Conservation (phyloP, 768 basidiomycete genomes). For the Boletus coccyginus region DNA sequence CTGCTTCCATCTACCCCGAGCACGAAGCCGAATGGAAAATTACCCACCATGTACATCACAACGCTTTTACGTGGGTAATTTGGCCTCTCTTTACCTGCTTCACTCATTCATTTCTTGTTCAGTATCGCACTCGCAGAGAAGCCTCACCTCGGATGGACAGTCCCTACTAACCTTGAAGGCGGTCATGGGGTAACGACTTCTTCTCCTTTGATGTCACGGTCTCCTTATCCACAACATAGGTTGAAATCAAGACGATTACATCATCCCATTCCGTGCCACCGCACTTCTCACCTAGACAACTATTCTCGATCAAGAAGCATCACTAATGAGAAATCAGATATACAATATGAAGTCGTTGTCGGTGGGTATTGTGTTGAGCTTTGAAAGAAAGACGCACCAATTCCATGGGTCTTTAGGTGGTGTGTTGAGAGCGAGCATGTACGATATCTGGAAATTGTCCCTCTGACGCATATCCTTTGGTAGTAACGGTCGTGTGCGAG, state of each 20-base stretch:
- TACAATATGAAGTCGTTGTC: not conserved
- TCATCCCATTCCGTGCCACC: accelerated
- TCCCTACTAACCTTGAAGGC: not conserved
- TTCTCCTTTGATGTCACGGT: not conserved
- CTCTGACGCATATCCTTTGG: too few relatives aligned
- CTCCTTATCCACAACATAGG: not conserved
- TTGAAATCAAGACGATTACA: not conserved
- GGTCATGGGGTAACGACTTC: not conserved
- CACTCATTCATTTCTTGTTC: not conserved
- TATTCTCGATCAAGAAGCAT: not conserved
- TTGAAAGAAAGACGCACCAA: too few relatives aligned
- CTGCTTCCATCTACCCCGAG: not conserved
- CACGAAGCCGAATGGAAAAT: not conserved
- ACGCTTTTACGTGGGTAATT: not conserved
- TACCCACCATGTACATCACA: accelerated
- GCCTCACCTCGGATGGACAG: not conserved
- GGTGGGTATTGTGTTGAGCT: not conserved
- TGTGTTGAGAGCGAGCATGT: too few relatives aligned
- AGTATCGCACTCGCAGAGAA: not conserved
- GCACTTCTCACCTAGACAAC: not conserved
- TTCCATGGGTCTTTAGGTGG: too few relatives aligned
- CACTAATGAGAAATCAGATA: not conserved
- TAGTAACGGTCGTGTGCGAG: too few relatives aligned
- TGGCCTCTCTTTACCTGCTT: not conserved
- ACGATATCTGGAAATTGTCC: too few relatives aligned